A percentile compares a stretch with the other conserved stretches of the same genome.
These are phyloP conservation scores for Xerocomellus chrysenteron DNA, from an alignment of 768 basidiomycete species.

Conservation along the genomic window DNA sequence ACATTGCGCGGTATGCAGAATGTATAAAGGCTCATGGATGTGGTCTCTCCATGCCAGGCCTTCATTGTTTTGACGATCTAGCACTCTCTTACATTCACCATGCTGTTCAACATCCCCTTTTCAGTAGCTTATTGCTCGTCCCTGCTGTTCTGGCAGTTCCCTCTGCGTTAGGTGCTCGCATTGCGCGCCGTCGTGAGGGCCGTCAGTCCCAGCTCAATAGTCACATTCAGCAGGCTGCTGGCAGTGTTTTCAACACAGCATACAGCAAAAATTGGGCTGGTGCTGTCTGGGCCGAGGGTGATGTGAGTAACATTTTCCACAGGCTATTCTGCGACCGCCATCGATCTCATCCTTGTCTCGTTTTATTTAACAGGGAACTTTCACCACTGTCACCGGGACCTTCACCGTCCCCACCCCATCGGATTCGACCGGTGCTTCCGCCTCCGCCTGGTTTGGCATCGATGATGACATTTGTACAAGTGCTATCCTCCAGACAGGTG, in stretches of 20 bases:
- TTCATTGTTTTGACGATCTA: neutral
- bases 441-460: conserved; percentile 13
- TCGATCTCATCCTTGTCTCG: conserved; percentile 4
- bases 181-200: neutral
- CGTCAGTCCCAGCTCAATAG: neutral
- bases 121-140: neutral
- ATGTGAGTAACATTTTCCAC: neutral
- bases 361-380: conserved; percentile 2
- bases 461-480: neutral
- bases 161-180: neutral
- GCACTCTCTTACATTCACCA: neutral
- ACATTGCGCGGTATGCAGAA: too few species aligned
- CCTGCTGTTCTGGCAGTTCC: neutral
- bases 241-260: neutral
- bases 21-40: neutral
- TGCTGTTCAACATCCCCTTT: neutral
- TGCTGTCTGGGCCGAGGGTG: neutral
- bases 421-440: neutral
- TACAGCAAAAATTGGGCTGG: conserved; percentile 12
- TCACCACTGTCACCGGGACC: conserved; percentile 5
- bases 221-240: neutral
- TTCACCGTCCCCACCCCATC: conserved; percentile 4
- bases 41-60: neutral
- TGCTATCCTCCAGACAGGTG: conserved; percentile 7
- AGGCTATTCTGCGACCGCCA: neutral